These are phyloP conservation scores for Mycena indigotica DNA, from an alignment of 768 basidiomycete genomes.

Conservation along the genomic window DNA sequence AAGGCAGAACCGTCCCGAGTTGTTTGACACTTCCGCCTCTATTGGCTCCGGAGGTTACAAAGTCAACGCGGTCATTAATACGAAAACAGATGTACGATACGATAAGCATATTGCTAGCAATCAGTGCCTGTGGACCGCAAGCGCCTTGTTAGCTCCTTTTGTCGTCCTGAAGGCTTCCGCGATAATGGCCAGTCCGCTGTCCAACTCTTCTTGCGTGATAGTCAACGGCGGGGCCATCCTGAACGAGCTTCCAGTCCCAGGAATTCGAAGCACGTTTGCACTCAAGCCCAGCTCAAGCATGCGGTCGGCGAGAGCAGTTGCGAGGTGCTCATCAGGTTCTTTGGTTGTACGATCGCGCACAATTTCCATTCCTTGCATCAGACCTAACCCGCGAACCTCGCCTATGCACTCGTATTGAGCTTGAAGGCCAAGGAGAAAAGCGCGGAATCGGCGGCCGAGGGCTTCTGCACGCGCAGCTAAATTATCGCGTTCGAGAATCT, in stretches of 20 bases:
- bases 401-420: slow-evolving; percentile 25
- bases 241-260: slow-evolving; percentile 25
- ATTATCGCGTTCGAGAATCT: slow-evolving; percentile 24
- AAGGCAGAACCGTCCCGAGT: neutral
- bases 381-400: slow-evolving; percentile 25
- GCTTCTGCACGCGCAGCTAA: slow-evolving; percentile 19
- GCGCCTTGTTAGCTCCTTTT: slow-evolving; percentile 11
- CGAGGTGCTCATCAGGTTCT: slow-evolving; percentile 21
- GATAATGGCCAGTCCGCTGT: slow-evolving; percentile 23
- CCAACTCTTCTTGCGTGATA: slow-evolving; percentile 21
- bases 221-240: slow-evolving; percentile 26
- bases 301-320: slow-evolving; percentile 18
- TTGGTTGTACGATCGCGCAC: slow-evolving; percentile 22
- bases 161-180: slow-evolving; percentile 22
- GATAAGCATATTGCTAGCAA: neutral
- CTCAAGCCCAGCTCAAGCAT: slow-evolving; percentile 26
- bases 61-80: neutral
- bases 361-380: slow-evolving; percentile 26
- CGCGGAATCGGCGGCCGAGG: slow-evolving; percentile 21
- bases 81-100: too few relatives aligned
- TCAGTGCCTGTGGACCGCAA: slow-evolving; percentile 9
- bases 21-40: neutral
- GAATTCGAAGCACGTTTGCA: slow-evolving; percentile 24
- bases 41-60: neutral
- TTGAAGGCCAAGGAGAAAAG: slow-evolving; percentile 20